A percentile compares a stretch with the other conserved stretches of the same genome.
phyloP scores from a whole-genome alignment of 306 rosid species.

The Biancaea sappan region DNA sequence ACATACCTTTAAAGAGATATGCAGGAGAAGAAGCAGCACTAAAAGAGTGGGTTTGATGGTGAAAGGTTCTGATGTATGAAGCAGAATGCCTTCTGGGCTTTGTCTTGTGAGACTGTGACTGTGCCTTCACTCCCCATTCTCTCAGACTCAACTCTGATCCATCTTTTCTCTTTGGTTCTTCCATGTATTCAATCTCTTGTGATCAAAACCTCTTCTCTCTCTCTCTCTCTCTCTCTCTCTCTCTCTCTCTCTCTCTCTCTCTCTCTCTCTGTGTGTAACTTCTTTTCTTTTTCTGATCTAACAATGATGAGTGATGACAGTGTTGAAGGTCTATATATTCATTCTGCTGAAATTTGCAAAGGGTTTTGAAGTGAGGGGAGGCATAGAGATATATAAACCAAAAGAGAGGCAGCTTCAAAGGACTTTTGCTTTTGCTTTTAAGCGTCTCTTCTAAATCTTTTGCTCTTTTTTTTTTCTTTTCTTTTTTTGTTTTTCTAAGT shows the following conservation, averaged over 20 bases:
- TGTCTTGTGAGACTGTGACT: constrained; percentile 52
- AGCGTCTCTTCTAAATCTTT: constrained; percentile 15
- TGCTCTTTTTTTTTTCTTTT: constrained; percentile 22
- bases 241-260: no score
- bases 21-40: constrained; percentile 98
- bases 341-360: no score
- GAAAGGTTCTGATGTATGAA: constrained; percentile 79
- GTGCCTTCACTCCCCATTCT: constrained; percentile 67
- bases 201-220: no score
- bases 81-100: constrained; percentile 81
- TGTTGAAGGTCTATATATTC: no score
- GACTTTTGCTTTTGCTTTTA: background rate
- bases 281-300: no score
- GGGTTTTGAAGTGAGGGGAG: no score
- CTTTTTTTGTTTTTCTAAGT: constrained; percentile 32
- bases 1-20: constrained; percentile 65
- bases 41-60: constrained; percentile 81
- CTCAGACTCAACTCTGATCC: constrained; percentile 71
- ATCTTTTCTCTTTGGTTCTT: constrained; percentile 52
- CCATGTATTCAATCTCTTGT: no score
- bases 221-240: no score
- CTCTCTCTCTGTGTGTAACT: no score
- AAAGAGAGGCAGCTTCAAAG: no score
- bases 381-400: no score
- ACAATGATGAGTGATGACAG: no score